Base-by-base conservation (phyloP, 768 basidiomycete species). In the Lactarius vividus region DNA sequence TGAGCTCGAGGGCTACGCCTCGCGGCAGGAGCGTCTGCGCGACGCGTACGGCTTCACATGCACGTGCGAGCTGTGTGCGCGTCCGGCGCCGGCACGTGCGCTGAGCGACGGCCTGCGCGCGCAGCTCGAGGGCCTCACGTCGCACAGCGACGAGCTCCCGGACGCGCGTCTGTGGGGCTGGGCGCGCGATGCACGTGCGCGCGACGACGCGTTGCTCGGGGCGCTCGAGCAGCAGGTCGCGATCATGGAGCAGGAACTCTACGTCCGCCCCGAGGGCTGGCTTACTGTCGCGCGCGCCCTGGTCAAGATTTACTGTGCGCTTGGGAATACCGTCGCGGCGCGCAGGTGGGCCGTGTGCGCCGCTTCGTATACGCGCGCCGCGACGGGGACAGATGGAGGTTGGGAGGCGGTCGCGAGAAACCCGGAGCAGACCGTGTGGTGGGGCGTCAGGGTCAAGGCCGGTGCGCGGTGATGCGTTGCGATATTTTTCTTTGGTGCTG, bases 31-130 rank as follows among this genome's bases (percentile, higher is more conserved):
- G 20, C 64, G 58, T 1, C 73, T 79, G 18, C 62, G 63, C 9
- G 66, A 64, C 23, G 72, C 72, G 0, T 79, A 79, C 66, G 74
- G 71, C 1, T 71, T 81, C 66, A 57, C 58, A 13, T 81, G 79
- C 69, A 62, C 70, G n/a, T 81, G 79, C 66, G n/a, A 57, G n/a
- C 68, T 74, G 11, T 79, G 78, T 64, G 44, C 54, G 49, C 67
- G 73, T n/a, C 67, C 72, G 3, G 29, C 28, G 16, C 16, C 31
- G 8, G 57, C 44, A 11, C 63, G 62, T 28, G 57, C 65, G 64
- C 60, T 70, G 46, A 67, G 69, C 61, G 63, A 65, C 64, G 26
- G 29, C 37, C 44, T 53, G n/a, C 71, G 69, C 23, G 49, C 44
- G 53, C 58, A 56, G 64, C 64, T 65, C 53, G 64, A 65, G 26